Conservation (phyloP, 2,329 filamentous ascomycete species). For the Hypoxylon sp. region DNA sequence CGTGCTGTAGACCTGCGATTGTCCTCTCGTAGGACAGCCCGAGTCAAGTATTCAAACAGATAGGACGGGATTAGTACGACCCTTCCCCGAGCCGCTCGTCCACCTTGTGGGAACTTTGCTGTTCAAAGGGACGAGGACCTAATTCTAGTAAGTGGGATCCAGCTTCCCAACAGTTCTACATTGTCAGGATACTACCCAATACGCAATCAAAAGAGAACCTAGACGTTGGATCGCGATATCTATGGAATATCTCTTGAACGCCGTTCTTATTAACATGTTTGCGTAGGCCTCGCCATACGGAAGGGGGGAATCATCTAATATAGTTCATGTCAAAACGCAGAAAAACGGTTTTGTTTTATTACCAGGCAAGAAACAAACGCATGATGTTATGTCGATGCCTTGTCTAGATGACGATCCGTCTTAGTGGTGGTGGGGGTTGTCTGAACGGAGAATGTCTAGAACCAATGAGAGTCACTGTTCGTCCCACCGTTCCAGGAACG, state of each 20-base stretch:
- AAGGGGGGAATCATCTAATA: background rate
- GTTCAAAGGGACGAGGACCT: slow-evolving; percentile 13
- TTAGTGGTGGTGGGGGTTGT: slow-evolving; percentile 44
- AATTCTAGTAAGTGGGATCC: slow-evolving; percentile 3
- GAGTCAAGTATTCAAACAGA: slow-evolving; percentile 24
- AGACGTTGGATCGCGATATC: background rate
- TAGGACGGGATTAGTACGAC: slow-evolving; percentile 29
- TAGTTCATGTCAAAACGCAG: slow-evolving; percentile 4
- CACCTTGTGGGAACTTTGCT: slow-evolving; percentile 24
- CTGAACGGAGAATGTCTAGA: slow-evolving; percentile 42
- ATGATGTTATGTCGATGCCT: slow-evolving; percentile 29
- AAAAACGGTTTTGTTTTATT: slow-evolving; percentile 16
- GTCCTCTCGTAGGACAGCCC: slow-evolving; percentile 26
- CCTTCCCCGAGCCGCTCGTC: slow-evolving; percentile 26
- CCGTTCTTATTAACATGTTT: background rate
- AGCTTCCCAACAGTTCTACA: background rate
- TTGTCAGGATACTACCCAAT: background rate
- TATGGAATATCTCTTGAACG: background rate
- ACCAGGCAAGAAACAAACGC: slow-evolving; percentile 28
- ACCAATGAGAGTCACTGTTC: slow-evolving; percentile 43
- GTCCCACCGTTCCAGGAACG: slow-evolving; percentile 40
- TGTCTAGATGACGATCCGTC: slow-evolving; percentile 39
- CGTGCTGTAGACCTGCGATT: slow-evolving; percentile 22
- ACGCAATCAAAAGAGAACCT: background rate
- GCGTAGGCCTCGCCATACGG: background rate